phyloP scores from a whole-genome alignment of 768 basidiomycete species.

The Serendipita sp. region DNA sequence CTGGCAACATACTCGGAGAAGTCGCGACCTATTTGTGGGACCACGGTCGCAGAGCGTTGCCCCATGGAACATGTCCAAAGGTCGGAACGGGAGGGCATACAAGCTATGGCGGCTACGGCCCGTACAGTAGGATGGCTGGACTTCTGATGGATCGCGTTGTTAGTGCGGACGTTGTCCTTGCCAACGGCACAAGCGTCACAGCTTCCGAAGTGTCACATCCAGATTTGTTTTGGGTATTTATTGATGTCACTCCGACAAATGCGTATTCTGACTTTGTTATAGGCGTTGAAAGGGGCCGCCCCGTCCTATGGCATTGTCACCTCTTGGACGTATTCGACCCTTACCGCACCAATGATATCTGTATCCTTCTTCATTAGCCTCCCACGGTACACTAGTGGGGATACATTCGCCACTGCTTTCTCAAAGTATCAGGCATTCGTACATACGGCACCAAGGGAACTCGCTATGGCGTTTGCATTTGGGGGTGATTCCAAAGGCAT shows the following conservation, averaged over 20 bases:
- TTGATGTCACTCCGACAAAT: no score
- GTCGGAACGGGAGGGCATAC: no score
- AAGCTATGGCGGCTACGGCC: no score
- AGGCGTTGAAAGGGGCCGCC: slow-evolving; percentile 17
- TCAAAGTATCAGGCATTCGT: neutral
- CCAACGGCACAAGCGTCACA: slow-evolving; percentile 15
- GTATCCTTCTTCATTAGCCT: slow-evolving; percentile 11
- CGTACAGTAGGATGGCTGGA: slow-evolving; percentile 15
- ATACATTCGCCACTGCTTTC: slow-evolving; percentile 18
- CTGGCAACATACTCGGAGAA: no score
- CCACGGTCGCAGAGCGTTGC: slow-evolving; percentile 23
- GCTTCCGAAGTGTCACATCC: slow-evolving; percentile 22
- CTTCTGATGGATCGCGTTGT: slow-evolving; percentile 31
- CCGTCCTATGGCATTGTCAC: slow-evolving; percentile 18
- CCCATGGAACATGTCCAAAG: no score
- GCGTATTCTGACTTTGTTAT: neutral
- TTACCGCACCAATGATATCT: slow-evolving; percentile 13
- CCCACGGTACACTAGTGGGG: slow-evolving; percentile 9
- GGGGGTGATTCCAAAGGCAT: neutral
- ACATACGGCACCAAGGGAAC: neutral
- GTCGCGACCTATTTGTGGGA: slow-evolving; percentile 18
- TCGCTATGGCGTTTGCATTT: slow-evolving; percentile 1
- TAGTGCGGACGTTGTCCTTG: slow-evolving; percentile 18
- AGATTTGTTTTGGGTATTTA: slow-evolving; percentile 38
- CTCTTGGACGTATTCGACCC: slow-evolving; percentile 15